Percentiles rank a stretch among this genome's conserved stretches.
phyloP scores from a whole-genome alignment of 768 basidiomycete species.

The Tricholoma terreum region DNA sequence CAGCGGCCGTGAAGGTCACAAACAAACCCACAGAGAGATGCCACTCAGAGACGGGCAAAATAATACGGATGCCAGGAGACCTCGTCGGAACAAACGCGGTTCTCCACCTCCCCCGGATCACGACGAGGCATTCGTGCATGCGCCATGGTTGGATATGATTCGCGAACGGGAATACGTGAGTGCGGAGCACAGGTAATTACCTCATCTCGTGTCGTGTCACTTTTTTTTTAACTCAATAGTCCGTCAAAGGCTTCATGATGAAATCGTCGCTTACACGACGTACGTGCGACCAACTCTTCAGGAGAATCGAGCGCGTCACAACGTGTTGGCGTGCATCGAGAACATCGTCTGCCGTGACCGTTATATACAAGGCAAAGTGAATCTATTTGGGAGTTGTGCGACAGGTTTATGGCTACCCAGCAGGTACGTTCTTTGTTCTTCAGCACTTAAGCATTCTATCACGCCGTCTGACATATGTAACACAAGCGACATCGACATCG shows the following conservation, averaged over 20 bases:
- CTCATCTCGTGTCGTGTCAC: not conserved
- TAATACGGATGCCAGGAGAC: not conserved
- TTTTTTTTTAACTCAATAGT: not conserved
- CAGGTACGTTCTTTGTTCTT: conserved; percentile 40
- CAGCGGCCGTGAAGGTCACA: conserved; percentile 10
- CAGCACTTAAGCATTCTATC: not conserved
- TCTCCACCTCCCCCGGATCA: not conserved
- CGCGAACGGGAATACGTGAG: conserved; percentile 12
- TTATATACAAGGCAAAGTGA: conserved; percentile 45
- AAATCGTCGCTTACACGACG: conserved; percentile 54
- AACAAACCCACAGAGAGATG: not conserved
- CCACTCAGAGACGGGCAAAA: not conserved
- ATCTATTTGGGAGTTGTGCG: conserved; percentile 60
- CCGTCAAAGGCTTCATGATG: conserved; percentile 52
- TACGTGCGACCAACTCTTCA: conserved; percentile 52
- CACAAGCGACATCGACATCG: conserved; percentile 35
- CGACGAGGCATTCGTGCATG: conserved; percentile 4
- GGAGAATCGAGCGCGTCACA: conserved; percentile 46
- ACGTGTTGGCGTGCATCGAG: conserved; percentile 45
- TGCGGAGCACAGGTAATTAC: conserved; percentile 29
- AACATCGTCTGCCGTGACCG: conserved; percentile 46
- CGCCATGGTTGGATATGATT: conserved; percentile 18
- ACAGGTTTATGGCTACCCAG: conserved; percentile 59
- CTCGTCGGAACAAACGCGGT: not conserved
- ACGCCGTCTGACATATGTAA: not conserved